Evolutionary conservation across 805 yeast genomes (phyloP).

Genomic region (Ogataea pini): DNA sequence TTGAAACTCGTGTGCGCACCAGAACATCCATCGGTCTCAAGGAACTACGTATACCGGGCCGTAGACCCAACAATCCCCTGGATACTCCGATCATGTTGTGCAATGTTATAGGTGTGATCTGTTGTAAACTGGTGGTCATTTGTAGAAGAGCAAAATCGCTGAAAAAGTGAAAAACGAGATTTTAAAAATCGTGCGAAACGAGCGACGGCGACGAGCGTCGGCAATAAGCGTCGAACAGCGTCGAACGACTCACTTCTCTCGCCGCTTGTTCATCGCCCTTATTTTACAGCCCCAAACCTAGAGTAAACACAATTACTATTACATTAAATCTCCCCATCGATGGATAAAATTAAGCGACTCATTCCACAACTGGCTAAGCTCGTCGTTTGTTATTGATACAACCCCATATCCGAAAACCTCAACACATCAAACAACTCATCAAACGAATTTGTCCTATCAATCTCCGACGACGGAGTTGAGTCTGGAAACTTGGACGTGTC

Average conservation of each 20-base stretch:
- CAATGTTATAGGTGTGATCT: neutral
- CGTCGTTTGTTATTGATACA: neutral
- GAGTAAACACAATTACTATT: too few relatives aligned
- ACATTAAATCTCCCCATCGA: too few relatives aligned
- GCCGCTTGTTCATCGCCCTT: neutral
- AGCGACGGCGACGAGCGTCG: neutral
- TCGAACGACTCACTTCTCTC: neutral
- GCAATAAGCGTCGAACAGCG: neutral
- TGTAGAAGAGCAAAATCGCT: neutral
- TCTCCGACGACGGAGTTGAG: slow-evolving; percentile 1
- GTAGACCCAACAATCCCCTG: slow-evolving; percentile 1
- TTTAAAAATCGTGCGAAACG: neutral
- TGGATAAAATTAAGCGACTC: too few relatives aligned
- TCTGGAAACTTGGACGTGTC: slow-evolving; percentile 21
- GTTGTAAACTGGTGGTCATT: neutral
- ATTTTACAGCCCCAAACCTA: too few relatives aligned
- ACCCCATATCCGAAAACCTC: slow-evolving; percentile 15
- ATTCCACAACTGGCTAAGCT: too few relatives aligned
- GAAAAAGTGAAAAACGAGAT: neutral
- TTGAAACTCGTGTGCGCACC: neutral
- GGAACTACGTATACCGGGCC: neutral
- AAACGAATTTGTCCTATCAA: neutral
- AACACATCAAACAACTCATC: slow-evolving; percentile 22
- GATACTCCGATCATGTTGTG: slow-evolving; percentile 2
- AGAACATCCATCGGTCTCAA: too few relatives aligned